Base-by-base conservation (phyloP, 2,329 filamentous ascomycete genomes). In the Ceratocystiopsis minuta region DNA sequence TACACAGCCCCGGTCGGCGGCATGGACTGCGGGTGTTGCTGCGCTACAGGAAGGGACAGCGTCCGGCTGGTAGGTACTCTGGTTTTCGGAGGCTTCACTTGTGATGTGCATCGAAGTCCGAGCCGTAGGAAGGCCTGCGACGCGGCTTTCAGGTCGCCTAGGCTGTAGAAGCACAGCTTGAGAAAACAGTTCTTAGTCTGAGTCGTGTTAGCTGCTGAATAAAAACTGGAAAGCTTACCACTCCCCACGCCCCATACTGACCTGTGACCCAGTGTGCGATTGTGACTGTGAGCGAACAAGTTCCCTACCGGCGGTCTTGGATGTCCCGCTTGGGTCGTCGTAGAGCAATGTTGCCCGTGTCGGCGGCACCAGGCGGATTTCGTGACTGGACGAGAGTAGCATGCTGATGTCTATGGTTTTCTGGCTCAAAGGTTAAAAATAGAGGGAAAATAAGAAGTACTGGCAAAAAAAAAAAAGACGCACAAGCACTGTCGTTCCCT, bases 111-210 rank as follows among this genome's bases (percentile, higher is more conserved):
- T 4, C 48, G 48, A 7, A 50, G 40, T 11, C 46, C 45, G 14
- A 46, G 39, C 6, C 42, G 36, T 16, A 47, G 20, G 20, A 50
- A 48, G 5, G 40, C 39, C 14, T 50, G 43, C 0, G 45, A 50
- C 11, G 46, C 46, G 3, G 45, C 33, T 20, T 47, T 48, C 6
- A 50, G 42, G 16, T 50, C 48, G 4, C 45, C 42, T n/a, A 47
- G 41, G n/a, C 45, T 45, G n/a, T 43, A 39, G n/a, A 50, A 50
- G 24, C 46, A 50, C 13, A 50, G 37, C 42, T 44, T 48, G 20
- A 50, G 35, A 24, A 44, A 45, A 10, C 42, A 43, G 10, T 44
- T 34, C 32, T 12, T 14, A 20, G 16, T 11, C 34, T 35, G 4
- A 3, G n/a, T 40, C 36, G 39, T 39, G 16, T 39, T 38, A 42